phyloP scores from a whole-genome alignment of 2,329 filamentous ascomycete genomes.

The Neodidymelliopsis sp. region DNA sequence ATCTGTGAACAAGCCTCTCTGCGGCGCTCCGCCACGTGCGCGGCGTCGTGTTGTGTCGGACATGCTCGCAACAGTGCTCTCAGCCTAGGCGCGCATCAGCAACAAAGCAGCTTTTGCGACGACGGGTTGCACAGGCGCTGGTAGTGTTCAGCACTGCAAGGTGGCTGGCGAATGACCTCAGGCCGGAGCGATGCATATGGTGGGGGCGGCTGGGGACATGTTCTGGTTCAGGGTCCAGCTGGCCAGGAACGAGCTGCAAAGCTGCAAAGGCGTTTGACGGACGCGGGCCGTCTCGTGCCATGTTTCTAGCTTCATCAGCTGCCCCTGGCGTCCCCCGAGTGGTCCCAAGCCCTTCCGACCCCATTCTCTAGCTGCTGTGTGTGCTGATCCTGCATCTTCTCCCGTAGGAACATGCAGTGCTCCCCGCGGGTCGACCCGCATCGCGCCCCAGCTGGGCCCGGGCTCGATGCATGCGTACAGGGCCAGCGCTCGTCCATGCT shows the following conservation, averaged over 20 bases:
- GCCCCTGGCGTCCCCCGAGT: background rate
- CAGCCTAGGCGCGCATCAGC: background rate
- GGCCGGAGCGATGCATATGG: background rate
- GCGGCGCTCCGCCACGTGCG: conserved; percentile 15
- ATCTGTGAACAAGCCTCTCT: conserved; percentile 31
- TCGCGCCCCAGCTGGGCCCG: background rate
- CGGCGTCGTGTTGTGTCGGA: conserved; percentile 21
- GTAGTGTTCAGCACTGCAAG: background rate
- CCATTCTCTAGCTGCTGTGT: background rate
- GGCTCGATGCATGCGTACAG: conserved; percentile 16
- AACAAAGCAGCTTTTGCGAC: background rate
- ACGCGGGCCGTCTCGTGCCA: conserved; percentile 5
- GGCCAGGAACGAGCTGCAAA: conserved; percentile 4
- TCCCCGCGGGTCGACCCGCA: background rate
- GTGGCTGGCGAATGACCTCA: conserved; percentile 1
- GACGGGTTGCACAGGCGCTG: background rate
- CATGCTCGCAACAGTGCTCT: conserved; percentile 24
- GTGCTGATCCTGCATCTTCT: background rate
- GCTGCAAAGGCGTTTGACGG: background rate
- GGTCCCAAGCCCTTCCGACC: background rate
- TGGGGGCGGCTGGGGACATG: background rate
- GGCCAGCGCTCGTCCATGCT: conserved; percentile 2
- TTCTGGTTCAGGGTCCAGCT: conserved; percentile 4
- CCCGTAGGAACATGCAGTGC: background rate
- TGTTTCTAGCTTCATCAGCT: background rate